Evolutionary conservation across 225 moss, liverwort and hornwort species (phyloP).

Genomic region (Anthoceros angustus): DNA sequence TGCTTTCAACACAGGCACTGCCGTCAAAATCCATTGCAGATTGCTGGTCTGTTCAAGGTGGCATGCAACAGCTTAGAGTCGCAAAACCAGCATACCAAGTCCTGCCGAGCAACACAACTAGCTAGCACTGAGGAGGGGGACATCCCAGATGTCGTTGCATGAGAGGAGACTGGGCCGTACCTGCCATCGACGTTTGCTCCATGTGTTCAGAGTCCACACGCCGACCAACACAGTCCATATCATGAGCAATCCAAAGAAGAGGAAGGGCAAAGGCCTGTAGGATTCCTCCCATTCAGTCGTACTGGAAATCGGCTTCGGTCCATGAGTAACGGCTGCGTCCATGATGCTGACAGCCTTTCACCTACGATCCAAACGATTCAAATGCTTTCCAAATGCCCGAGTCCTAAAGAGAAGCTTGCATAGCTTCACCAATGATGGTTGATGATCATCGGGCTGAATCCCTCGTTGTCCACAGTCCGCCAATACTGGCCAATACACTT

Average conservation of each 20-base stretch:
- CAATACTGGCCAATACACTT: too few relatives aligned
- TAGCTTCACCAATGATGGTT: too few relatives aligned
- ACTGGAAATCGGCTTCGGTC: conserved; percentile 23
- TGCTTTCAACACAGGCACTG: conserved; percentile 62
- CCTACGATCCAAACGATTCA: too few relatives aligned
- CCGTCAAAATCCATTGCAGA: conserved; percentile 75
- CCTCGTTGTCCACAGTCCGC: too few relatives aligned
- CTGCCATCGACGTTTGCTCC: conserved; percentile 88
- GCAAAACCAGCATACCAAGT: neutral
- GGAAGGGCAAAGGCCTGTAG: conserved; percentile 46
- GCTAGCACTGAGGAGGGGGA: too few relatives aligned
- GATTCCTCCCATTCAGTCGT: conserved; percentile 46
- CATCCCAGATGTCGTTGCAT: too few relatives aligned
- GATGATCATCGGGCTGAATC: too few relatives aligned
- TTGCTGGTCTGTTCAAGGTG: conserved; percentile 52
- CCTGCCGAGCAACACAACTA: too few relatives aligned
- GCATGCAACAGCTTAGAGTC: neutral
- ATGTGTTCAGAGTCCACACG: conserved; percentile 65
- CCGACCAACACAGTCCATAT: conserved; percentile 54
- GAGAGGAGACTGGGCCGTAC: conserved; percentile 13
- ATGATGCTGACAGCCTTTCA: conserved; percentile 12
- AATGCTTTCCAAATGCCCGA: too few relatives aligned
- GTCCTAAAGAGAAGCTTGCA: too few relatives aligned
- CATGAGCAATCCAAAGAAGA: conserved; percentile 52
- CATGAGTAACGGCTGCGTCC: conserved; percentile 41